A percentile compares a stretch with the other conserved stretches of the same genome.
Evolutionary conservation across 768 basidiomycete genomes (phyloP).

Genomic region (Clitopilus passeckerianus): DNA sequence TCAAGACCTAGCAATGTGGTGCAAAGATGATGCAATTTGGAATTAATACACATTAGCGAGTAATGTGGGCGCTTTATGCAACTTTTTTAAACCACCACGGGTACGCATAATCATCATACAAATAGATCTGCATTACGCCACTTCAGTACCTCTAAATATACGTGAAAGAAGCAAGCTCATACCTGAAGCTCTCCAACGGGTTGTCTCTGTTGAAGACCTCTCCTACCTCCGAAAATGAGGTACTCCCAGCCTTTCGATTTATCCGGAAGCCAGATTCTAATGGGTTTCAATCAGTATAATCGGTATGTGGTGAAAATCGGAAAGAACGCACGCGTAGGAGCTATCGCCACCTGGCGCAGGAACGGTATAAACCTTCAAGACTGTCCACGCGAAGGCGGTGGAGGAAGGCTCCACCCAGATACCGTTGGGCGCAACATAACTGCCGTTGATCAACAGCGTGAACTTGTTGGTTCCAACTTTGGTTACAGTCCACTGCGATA

Average conservation of each 20-base stretch:
- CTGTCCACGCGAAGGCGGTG: neutral
- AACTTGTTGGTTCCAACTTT: constrained; percentile 4
- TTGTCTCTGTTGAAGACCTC: neutral
- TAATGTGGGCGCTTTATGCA: neutral
- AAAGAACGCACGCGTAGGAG: constrained; percentile 2
- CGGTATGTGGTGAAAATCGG: too few relatives aligned
- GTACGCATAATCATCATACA: neutral
- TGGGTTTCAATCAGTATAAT: neutral
- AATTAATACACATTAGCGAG: too few relatives aligned
- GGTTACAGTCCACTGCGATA: constrained; percentile 1
- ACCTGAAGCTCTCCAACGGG: constrained; percentile 1
- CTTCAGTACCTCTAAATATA: neutral
- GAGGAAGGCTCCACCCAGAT: constrained; percentile 5
- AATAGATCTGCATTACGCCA: neutral
- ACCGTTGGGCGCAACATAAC: neutral
- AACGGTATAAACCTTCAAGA: neutral
- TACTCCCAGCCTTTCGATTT: neutral
- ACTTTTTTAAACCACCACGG: constrained; percentile 6
- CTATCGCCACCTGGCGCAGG: constrained; percentile 2
- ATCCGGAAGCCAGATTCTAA: constrained; percentile 1
- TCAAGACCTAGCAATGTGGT: too few relatives aligned
- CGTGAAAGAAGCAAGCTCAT: neutral
- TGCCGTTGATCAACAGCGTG: constrained; percentile 1
- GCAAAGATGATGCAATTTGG: too few relatives aligned
- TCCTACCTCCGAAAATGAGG: constrained; percentile 2